Base-by-base conservation (phyloP, 352 stramenopile species). In the Phytopythium chamaehyphon region DNA sequence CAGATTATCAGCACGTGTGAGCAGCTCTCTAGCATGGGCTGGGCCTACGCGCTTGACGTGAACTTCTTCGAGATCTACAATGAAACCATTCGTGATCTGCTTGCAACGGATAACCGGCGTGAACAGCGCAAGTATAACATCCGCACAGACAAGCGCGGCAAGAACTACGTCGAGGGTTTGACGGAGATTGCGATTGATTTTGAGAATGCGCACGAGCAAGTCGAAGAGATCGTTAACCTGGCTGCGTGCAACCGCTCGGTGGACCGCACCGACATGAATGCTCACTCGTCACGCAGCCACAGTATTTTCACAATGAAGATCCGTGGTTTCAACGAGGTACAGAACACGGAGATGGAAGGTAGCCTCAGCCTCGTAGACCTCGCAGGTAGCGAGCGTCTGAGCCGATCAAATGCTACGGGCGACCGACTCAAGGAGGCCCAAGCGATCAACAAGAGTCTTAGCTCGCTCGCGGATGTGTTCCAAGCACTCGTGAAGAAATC, bases 11-110 rank as follows among this genome's bases (percentile, higher is more conserved):
- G 70, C 12, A 82, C 65, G 19, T 96, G 81, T 54, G 54, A 79
- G 33, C 71, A 87, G 24, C 44, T 93, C 40, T 70, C 71, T 26
- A 67, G 62, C 5, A 86, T 96, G 69, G 92, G 88, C 24, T 99
- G 97, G 98, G 74, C 86, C 24, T 99, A 99, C 69, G 88, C 79
- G 26, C 78, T 99, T 9, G 85, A 96, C 53, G 97, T 98, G 39
- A 98, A 89, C n/a, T 99, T 99, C 63, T 91, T 99, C 58, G 98
- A 99, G 81, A 99, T 99, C 47, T 99, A 99, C 83, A 99, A 99
- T 73, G 98, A 99, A 62, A 95, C 94, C n/a, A 93, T 99, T 31
- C 92, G 94, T 26, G 97, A 99, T 69, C 69, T 99, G 47, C 85
- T 99, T 14, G 78, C 80, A 5, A 80, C 73, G 31, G 71, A 85